Evolutionary conservation across 2,329 filamentous ascomycete species (phyloP), one percentile per base, ranked within the genome.

Genomic region (Stagonosporopsis tanaceti): DNA sequence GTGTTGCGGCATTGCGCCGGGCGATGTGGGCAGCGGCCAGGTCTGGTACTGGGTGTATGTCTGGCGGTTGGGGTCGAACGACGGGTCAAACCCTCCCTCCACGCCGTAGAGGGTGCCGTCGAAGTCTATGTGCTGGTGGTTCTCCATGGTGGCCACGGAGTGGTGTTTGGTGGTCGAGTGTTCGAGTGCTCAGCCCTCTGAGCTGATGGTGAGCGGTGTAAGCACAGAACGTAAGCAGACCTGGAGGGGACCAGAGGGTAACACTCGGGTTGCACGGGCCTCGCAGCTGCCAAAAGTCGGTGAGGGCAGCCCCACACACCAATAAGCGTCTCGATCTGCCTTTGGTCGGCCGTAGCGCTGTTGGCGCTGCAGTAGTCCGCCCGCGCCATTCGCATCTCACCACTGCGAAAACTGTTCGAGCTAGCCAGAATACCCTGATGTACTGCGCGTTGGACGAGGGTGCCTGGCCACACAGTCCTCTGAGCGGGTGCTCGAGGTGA

Each of bases 71-170:
- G 71, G 73, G 64, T 77, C 74, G 69, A 71, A 77, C 46, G 64
- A 65, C 30, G 72, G 64, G 62, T 75, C 77, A 61, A 78, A 79
- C 64, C 70, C 60, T 47, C 63, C 76, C 67, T 80, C 75, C 50
- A 77, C 67, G 64, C 65, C 69, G 59, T 69, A 70, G 46, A 70
- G 62, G 62, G 67, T 55, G 61, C 65, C 63, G 63, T 79, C 77
- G 59, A 77, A 64, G 62, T 73, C 68, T 63, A 76, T 66, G 68
- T 77, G 74, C 55, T 67, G 67, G 22, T 57, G 54, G 69, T 78
- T 73, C 64, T 81, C 79, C 79, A 81, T 81, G 67, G 69, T 60
- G 63, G 51, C 60, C 60, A 63, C 63, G 60, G 65, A 60, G 64
- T 40, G 48, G 41, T 53, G 61, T 59, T 65, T 62, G 60, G 61